phyloP scores from a whole-genome alignment of 176 grass and related monocot genomes.

The Microstegium vimineum region DNA sequence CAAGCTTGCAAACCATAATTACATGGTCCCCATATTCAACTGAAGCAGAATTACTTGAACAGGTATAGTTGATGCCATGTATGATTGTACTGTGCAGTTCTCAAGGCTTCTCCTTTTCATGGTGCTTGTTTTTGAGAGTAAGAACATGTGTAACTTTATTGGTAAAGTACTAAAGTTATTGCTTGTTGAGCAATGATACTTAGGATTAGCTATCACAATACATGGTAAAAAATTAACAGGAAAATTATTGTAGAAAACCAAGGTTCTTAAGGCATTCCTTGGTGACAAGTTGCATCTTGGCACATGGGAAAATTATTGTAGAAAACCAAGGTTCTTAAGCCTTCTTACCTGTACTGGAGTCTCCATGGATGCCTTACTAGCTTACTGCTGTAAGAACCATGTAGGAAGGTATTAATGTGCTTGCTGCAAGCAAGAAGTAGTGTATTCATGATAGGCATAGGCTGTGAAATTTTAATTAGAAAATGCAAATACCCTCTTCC shows the following conservation, averaged over 20 bases:
- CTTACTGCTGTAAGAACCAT: not conserved
- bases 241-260: not conserved
- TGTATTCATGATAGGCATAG: not conserved
- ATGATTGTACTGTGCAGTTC: not conserved
- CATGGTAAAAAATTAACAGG: not conserved
- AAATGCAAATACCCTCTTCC: not conserved
- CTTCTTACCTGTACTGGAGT: not conserved
- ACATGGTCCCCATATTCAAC: constrained; percentile 89
- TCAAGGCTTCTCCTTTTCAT: not conserved
- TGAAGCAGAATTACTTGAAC: constrained; percentile 84
- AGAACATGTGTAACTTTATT: not conserved
- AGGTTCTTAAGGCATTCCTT: not conserved
- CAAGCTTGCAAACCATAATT: constrained; percentile 63
- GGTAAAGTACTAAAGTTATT: not conserved
- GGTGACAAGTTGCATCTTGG: not conserved
- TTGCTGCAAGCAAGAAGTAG: not conserved
- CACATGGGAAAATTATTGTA: not conserved
- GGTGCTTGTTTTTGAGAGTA: not conserved
- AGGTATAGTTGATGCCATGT: constrained; percentile 47
- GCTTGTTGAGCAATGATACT: not conserved
- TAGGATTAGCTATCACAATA: not conserved
- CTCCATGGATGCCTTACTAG: not conserved
- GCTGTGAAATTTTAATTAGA: not conserved
- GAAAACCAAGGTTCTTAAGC: not conserved
- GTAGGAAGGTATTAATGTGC: constrained; percentile 4